These are phyloP conservation scores for Ciborinia camelliae DNA, from an alignment of 2,329 filamentous ascomycete genomes.

Conservation along the genomic window DNA sequence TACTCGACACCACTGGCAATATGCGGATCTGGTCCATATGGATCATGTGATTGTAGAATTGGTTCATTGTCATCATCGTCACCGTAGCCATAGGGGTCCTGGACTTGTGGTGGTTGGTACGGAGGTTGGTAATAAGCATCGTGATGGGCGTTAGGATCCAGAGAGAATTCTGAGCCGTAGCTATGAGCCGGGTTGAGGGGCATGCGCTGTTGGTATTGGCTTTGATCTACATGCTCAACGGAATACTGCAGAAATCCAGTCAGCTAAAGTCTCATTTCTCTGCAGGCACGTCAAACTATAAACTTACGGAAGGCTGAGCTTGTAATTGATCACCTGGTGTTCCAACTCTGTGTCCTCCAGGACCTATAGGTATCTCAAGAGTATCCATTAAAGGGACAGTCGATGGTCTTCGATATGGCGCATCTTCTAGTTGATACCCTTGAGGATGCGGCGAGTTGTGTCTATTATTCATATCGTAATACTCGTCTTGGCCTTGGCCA, in stretches of 20 bases:
- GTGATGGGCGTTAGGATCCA: constrained; percentile 82
- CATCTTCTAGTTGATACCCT: constrained; percentile 78
- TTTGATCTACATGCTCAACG: constrained; percentile 62
- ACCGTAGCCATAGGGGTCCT: constrained; percentile 39
- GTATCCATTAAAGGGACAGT: constrained; percentile 42
- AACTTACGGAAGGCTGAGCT: constrained; percentile 77
- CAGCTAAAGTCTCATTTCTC: constrained; percentile 17
- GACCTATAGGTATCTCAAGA: constrained; percentile 67
- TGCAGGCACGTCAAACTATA: constrained; percentile 3
- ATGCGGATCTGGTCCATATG: constrained; percentile 58
- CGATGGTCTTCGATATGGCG: constrained; percentile 32
- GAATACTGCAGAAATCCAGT: constrained; percentile 53
- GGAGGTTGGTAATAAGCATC: constrained; percentile 82
- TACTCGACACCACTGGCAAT: constrained; percentile 42
- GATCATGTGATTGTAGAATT: constrained; percentile 59
- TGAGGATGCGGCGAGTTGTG: constrained; percentile 66
- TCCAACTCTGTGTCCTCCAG: constrained; percentile 48
- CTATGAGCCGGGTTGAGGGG: constrained; percentile 46
- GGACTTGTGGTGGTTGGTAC: constrained; percentile 58
- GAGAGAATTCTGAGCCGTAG: constrained; percentile 63
- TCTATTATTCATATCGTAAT: constrained; percentile 58
- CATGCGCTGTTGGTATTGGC: constrained; percentile 56
- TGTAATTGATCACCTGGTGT: constrained; percentile 74
- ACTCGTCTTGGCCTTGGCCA: constrained; percentile 51
- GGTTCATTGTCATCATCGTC: constrained; percentile 71